These are phyloP conservation scores for Neofusicoccum kwambonambiense DNA, from an alignment of 2,329 filamentous ascomycete species.

Conservation along the genomic window DNA sequence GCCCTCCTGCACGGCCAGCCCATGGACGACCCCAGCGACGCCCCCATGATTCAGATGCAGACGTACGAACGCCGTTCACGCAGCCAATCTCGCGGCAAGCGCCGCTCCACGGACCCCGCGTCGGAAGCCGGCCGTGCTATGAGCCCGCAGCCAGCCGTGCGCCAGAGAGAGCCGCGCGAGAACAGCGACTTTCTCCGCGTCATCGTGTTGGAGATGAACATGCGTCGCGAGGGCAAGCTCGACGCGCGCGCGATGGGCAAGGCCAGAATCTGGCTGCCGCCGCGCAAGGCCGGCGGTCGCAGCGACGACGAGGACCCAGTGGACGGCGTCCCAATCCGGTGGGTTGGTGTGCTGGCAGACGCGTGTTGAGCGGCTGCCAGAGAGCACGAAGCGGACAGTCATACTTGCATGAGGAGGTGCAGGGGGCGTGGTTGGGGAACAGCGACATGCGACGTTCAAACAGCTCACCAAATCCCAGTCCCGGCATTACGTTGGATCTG, in stretches of 20 bases:
- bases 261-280: constrained; percentile 61
- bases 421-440: neutral
- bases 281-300: constrained; percentile 43
- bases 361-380: constrained; percentile 1
- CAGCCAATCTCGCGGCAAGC: constrained; percentile 31
- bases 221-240: constrained; percentile 62
- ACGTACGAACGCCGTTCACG: constrained; percentile 52
- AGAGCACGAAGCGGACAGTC: neutral
- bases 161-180: constrained; percentile 62
- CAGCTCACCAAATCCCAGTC: neutral
- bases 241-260: constrained; percentile 54
- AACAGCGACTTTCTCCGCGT: constrained; percentile 64
- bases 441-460: neutral
- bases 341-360: constrained; percentile 28
- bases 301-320: constrained; percentile 27
- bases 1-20: constrained; percentile 26
- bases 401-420: constrained; percentile 3
- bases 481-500: constrained; percentile 10
- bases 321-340: constrained; percentile 36
- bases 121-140: constrained; percentile 45
- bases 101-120: constrained; percentile 37
- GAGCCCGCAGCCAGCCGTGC: constrained; percentile 44
- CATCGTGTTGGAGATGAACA: constrained; percentile 67
- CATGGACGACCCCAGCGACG: constrained; percentile 35
- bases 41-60: constrained; percentile 62